These are phyloP conservation scores for Microbotryum violaceum DNA, from an alignment of 1,284 basidiomycete genomes.

Conservation along the genomic window DNA sequence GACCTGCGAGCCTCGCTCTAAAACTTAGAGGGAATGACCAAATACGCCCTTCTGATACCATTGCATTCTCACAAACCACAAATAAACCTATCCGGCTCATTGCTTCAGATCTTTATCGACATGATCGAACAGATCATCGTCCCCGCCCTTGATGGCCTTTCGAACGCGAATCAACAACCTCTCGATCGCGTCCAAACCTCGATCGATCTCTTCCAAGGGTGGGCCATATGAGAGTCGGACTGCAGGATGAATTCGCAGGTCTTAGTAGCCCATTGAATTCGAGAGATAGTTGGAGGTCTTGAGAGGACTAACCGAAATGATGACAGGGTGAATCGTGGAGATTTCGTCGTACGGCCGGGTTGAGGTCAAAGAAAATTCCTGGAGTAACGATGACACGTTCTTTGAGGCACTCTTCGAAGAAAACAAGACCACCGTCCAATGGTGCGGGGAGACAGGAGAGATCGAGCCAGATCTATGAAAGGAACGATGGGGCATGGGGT, in stretches of 20 bases:
- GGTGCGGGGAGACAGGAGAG: constrained; percentile 67
- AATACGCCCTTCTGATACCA: background rate
- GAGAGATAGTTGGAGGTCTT: too few species aligned
- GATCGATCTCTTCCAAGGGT: constrained; percentile 69
- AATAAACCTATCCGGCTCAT: background rate
- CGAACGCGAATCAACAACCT: constrained; percentile 64
- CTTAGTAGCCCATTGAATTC: too few species aligned
- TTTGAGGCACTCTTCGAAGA: constrained; percentile 90
- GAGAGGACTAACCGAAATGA: constrained; percentile 51
- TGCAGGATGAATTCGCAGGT: too few species aligned
- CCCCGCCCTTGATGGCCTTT: constrained; percentile 43
- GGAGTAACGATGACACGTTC: constrained; percentile 42
- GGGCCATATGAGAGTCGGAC: constrained; percentile 73
- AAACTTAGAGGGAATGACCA: too few species aligned
- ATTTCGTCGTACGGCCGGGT: constrained; percentile 56
- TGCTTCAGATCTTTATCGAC: constrained; percentile 20
- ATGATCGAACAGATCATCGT: constrained; percentile 17
- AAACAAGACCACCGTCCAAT: constrained; percentile 79
- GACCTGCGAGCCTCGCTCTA: too few species aligned
- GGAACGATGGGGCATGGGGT: background rate
- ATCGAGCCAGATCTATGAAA: constrained; percentile 89
- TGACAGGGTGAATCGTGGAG: constrained; percentile 86
- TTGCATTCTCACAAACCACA: background rate
- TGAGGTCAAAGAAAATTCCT: constrained; percentile 51
- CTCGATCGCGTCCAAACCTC: constrained; percentile 76